Base-by-base conservation (phyloP, 2,329 filamentous ascomycete species). In the Penicillium sp. region DNA sequence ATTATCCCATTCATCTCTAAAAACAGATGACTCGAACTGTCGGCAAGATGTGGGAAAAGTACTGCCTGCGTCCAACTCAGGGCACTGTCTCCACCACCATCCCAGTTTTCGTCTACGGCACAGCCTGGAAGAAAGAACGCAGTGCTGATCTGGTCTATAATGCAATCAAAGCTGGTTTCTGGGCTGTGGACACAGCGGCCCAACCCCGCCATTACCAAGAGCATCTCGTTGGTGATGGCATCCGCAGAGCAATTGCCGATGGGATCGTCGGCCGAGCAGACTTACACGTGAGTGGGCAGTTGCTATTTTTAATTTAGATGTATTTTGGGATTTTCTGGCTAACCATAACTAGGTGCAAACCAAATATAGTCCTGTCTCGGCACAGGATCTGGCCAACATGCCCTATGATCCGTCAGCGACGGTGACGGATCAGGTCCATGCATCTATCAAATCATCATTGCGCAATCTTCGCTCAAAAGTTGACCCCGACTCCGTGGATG, bases 121-220 rank as follows among this genome's bases (percentile, higher is more conserved):
- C 90, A 2, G 90, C 90, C n/a, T 93, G 90, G 90, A 94, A 94
- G 73, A 87, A 88, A 67, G 85, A 88, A 1, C 76, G 76, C 19
- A 91, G 89, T 0, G 81, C 82, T 21, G 78, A 83, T 54, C 79
- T 93, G 3, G 90, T 94, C 23, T 84, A 87, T 65, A 74, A 82
- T 61, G 90, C 91, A 2, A 70, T 94, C 35, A 79, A 79, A 44
- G 77, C 83, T 44, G 90, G 90, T 6, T 94, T 93, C 66, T 82
- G 86, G 33, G 89, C 80, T 47, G 77, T 94, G 59, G 90, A 94
- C 69, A 93, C 90, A 0, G 90, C 90, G 10, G 89, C 88, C 17
- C 89, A 92, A 73, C 89, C 89, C 2, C 84, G 84, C 60, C 89
- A 93, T 75, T 94, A 94, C 72, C 82, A 86, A 63, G 91, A 96